A percentile compares a stretch with the other conserved stretches of the same genome.
Conservation (phyloP, 23 red algal species). For the Chondrus crispus region DNA sequence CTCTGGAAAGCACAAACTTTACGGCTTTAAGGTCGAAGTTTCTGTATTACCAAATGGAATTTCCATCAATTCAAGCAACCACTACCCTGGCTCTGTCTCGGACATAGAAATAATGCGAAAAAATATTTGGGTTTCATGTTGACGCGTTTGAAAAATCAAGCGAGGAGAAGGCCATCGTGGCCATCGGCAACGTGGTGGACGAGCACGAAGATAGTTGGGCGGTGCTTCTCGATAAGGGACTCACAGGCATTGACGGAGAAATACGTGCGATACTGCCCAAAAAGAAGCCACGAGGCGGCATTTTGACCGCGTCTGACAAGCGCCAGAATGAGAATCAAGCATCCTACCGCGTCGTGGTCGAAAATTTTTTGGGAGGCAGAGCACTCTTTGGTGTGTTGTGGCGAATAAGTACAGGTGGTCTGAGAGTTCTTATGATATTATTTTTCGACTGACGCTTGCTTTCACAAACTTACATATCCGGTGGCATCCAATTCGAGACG, state of each 20-base stretch:
- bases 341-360: not conserved
- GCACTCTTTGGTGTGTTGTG: not conserved
- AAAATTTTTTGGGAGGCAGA: not conserved
- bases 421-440: conserved; percentile 1
- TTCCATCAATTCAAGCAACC: not conserved
- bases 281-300: not conserved
- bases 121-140: not conserved
- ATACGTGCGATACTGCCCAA: not conserved
- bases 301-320: not conserved
- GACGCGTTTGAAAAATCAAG: not conserved
- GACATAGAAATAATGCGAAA: not conserved
- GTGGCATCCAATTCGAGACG: not conserved
- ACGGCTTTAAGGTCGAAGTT: not conserved
- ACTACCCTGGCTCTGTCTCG: not conserved
- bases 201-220: not conserved
- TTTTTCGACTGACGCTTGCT: not conserved
- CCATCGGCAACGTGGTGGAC: not conserved
- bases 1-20: conserved; percentile 11
- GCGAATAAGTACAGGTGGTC: not conserved
- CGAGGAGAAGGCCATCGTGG: not conserved
- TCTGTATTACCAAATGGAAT: conserved; percentile 9
- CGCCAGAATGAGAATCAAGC: not conserved
- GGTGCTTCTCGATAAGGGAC: not conserved
- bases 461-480: not conserved
- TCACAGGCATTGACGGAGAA: not conserved